Evolutionary conservation across 768 basidiomycete genomes (phyloP).

Genomic region (Kwoniella bestiolae): DNA sequence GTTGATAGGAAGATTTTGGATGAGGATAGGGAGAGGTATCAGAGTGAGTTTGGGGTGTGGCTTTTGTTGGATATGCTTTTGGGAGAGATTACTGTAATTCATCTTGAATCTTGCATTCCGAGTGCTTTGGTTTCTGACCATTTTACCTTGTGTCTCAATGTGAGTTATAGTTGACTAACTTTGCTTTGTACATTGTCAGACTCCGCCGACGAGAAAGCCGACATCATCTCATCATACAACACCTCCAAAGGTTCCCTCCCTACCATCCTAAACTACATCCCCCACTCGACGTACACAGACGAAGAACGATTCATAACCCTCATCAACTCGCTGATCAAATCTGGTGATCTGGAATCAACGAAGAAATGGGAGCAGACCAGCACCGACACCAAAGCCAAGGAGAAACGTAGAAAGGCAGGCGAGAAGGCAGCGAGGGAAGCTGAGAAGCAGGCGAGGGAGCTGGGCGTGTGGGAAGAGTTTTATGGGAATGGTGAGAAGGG

Average conservation of each 20-base stretch:
- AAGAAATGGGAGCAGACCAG: constrained; percentile 71
- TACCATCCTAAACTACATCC: constrained; percentile 80
- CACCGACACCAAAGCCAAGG: constrained; percentile 78
- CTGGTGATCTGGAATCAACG: constrained; percentile 62
- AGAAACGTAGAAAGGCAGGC: constrained; percentile 72
- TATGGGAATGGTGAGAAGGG: constrained; percentile 77
- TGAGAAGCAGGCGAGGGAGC: constrained; percentile 74
- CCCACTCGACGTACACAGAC: constrained; percentile 81
- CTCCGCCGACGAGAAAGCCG: constrained; percentile 79
- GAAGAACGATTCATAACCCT: constrained; percentile 78
- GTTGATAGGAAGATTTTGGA: constrained; percentile 85
- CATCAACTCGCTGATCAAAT: constrained; percentile 70
- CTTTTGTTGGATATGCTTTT: neutral
- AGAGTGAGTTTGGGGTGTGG: constrained; percentile 64
- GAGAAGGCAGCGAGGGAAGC: constrained; percentile 83
- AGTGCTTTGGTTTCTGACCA: neutral
- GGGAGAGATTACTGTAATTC: too few species aligned
- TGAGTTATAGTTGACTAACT: neutral
- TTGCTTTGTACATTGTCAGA: constrained; percentile 61
- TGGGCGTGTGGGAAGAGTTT: constrained; percentile 83
- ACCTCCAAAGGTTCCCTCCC: constrained; percentile 74
- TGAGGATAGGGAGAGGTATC: constrained; percentile 91
- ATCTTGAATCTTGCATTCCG: neutral
- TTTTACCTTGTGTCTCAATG: neutral
- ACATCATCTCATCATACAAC: constrained; percentile 75